Evolutionary conservation across 176 grass and related monocot genomes (phyloP).

Genomic region (Rhynchospora tenuis): DNA sequence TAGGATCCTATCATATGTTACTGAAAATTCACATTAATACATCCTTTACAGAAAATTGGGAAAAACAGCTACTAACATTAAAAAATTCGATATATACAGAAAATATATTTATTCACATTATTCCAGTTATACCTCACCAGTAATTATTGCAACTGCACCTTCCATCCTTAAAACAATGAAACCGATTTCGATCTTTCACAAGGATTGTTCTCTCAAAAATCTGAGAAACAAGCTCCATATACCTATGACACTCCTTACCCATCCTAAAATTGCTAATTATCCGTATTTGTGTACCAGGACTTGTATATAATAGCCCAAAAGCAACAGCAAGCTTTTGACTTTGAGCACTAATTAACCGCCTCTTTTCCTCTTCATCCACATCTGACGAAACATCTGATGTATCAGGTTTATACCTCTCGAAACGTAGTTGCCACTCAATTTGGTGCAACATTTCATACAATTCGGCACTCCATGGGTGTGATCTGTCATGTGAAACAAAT

Average conservation of each 20-base stretch:
- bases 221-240: conserved; percentile 45
- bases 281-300: conserved; percentile 36
- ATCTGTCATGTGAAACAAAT: conserved; percentile 65
- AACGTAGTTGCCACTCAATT: conserved; percentile 70
- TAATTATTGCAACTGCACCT: conserved; percentile 46
- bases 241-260: conserved; percentile 67
- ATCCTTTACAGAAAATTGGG: not conserved
- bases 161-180: conserved; percentile 62
- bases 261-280: conserved; percentile 70
- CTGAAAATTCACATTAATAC: not conserved
- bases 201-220: conserved; percentile 52
- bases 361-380: conserved; percentile 57
- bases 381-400: conserved; percentile 51
- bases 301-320: conserved; percentile 53
- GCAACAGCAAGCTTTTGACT: conserved; percentile 92
- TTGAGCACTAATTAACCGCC: conserved; percentile 25
- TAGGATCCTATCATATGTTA: not conserved
- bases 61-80: not conserved
- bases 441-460: conserved; percentile 74
- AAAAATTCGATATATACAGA: not conserved
- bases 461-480: conserved; percentile 39
- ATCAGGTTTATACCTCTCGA: conserved; percentile 50
- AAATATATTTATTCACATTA: conserved; percentile 34
- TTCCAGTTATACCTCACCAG: conserved; percentile 37
- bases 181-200: conserved; percentile 57